Conservation (phyloP, 2,329 filamentous ascomycete genomes). For the Verticillium klebahnii region DNA sequence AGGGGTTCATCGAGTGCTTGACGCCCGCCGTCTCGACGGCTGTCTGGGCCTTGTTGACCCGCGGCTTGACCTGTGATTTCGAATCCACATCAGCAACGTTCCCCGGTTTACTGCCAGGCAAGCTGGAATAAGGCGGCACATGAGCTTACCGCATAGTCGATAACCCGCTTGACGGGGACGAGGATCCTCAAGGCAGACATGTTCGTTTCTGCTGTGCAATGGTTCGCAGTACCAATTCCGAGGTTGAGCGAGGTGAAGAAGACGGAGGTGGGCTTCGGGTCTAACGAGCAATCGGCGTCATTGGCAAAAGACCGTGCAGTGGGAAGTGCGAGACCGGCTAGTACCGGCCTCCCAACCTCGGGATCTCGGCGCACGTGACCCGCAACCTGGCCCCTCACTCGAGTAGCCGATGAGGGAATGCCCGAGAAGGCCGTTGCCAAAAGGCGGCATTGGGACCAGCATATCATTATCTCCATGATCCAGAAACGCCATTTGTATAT, state of each 20-base stretch:
- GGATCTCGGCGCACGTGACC: constrained; percentile 28
- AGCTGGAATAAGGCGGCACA: neutral
- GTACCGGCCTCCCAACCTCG: constrained; percentile 37
- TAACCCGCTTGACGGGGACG: constrained; percentile 78
- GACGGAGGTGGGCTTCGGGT: constrained; percentile 5
- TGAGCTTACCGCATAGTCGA: constrained; percentile 73
- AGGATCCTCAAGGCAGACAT: constrained; percentile 46
- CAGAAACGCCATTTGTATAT: neutral
- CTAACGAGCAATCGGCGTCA: constrained; percentile 7
- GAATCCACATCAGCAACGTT: neutral
- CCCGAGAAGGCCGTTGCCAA: neutral
- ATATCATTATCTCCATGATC: neutral
- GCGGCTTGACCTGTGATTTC: constrained; percentile 55
- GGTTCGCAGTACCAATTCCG: neutral
- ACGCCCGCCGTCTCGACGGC: constrained; percentile 88
- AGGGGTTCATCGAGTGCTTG: constrained; percentile 98
- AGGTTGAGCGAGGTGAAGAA: constrained; percentile 1
- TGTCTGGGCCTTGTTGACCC: constrained; percentile 69
- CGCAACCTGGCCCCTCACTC: constrained; percentile 8
- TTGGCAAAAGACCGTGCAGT: constrained; percentile 12
- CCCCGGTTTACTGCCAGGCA: neutral
- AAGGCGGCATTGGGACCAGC: neutral
- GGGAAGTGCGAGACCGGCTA: constrained; percentile 35
- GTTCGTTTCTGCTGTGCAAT: constrained; percentile 5
- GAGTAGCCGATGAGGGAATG: neutral